phyloP scores from a whole-genome alignment of 2,329 filamentous ascomycete species.

The Paracamarosporium sp. region DNA sequence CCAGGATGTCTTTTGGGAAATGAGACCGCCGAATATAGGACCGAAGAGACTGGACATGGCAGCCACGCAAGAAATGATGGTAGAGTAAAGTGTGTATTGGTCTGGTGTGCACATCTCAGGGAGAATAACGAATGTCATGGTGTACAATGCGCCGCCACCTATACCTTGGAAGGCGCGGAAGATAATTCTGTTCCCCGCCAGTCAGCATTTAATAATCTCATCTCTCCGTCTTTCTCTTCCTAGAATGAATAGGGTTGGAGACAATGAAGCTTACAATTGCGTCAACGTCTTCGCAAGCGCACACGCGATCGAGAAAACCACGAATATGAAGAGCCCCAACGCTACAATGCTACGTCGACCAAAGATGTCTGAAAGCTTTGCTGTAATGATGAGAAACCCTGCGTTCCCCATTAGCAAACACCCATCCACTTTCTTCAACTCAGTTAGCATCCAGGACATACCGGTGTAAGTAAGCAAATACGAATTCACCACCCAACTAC shows the following conservation, averaged over 20 bases:
- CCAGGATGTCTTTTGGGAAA: conserved; percentile 44
- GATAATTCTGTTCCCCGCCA: conserved; percentile 30
- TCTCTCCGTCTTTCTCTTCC: neutral
- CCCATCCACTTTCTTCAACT: neutral
- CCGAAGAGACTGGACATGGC: conserved; percentile 37
- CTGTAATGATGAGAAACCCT: conserved; percentile 41
- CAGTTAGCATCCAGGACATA: neutral
- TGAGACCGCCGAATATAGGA: conserved; percentile 48
- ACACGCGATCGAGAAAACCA: conserved; percentile 38
- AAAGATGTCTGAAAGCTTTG: conserved; percentile 41
- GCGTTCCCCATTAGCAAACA: neutral
- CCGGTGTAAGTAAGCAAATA: neutral
- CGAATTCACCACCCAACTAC: neutral
- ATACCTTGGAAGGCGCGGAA: conserved; percentile 21
- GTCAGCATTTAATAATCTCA: neutral
- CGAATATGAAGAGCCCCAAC: conserved; percentile 32
- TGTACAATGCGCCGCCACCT: conserved; percentile 36
- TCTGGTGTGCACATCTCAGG: conserved; percentile 27
- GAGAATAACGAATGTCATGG: conserved; percentile 31
- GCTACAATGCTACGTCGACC: conserved; percentile 33
- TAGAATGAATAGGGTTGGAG: neutral
- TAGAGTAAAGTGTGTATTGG: conserved; percentile 1
- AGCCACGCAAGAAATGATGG: neutral
- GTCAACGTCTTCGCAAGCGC: conserved; percentile 35
- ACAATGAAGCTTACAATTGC: conserved; percentile 24